These are phyloP conservation scores for Pelargonium nanum DNA, from an alignment of 345 rosid species.

Conservation along the genomic window DNA sequence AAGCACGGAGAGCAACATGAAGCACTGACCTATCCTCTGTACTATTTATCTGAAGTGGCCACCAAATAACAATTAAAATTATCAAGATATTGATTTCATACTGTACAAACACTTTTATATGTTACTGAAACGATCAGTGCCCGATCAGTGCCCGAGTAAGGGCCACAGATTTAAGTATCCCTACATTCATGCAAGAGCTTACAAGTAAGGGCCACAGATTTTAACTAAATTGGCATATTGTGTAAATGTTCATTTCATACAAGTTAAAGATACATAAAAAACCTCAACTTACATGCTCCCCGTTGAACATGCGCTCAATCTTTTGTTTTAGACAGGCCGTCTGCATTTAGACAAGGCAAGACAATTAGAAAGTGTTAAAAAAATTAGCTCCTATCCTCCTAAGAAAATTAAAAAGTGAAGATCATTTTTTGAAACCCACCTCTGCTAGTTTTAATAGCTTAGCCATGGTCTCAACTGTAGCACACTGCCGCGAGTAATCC, in stretches of 20 bases:
- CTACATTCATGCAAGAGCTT: too few relatives aligned
- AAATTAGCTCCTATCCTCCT: background rate
- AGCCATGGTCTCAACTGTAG: conserved; percentile 47
- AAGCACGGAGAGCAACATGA: conserved; percentile 92
- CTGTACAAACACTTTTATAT: too few relatives aligned
- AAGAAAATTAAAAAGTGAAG: background rate
- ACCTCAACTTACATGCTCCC: conserved; percentile 59
- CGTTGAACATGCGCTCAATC: conserved; percentile 62
- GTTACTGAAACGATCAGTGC: too few relatives aligned
- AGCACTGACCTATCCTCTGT: conserved; percentile 96
- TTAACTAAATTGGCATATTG: too few relatives aligned
- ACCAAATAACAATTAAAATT: background rate
- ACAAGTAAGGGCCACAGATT: too few relatives aligned
- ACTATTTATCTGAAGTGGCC: conserved; percentile 59
- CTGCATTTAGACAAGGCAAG: conserved; percentile 26
- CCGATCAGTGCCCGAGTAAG: too few relatives aligned
- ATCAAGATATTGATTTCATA: background rate
- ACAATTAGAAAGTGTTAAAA: background rate
- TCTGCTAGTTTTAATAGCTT: conserved; percentile 70
- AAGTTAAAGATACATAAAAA: background rate
- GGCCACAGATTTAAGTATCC: too few relatives aligned
- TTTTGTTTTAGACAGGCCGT: conserved; percentile 68
- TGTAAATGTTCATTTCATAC: background rate
- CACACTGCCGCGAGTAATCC: conserved; percentile 77
- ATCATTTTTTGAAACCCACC: conserved; percentile 36